phyloP scores from a whole-genome alignment of 78 protist genomes.

The Isochrysis galbana region DNA sequence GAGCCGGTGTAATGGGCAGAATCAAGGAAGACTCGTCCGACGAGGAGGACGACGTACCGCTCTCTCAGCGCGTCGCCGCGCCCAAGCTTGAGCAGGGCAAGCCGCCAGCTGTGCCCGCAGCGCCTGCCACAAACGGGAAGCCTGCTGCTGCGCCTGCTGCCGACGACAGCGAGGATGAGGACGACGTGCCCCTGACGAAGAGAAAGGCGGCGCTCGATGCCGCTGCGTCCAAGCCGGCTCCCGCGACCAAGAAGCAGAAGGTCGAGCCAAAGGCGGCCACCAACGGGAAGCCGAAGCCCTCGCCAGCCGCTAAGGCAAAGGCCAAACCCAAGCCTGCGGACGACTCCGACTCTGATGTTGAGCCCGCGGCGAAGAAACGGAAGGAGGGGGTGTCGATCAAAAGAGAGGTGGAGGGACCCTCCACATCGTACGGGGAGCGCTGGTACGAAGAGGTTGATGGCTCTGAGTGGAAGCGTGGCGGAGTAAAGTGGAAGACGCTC shows the following conservation, averaged over 20 bases:
- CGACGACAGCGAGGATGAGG: not conserved
- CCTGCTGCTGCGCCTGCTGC: no score
- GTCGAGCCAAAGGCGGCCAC: not conserved
- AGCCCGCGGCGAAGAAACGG: not conserved
- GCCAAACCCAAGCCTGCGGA: not conserved
- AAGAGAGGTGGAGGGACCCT: not conserved
- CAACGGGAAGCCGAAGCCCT: not conserved
- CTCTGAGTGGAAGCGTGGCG: slow-evolving; percentile 62
- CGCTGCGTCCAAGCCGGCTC: not conserved
- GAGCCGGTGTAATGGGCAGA: no score
- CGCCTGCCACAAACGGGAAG: no score
- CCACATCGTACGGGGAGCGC: not conserved
- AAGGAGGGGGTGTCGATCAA: not conserved
- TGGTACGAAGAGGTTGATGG: slow-evolving; percentile 1
- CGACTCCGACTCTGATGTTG: not conserved
- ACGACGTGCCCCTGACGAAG: not conserved
- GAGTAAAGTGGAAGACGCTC: slow-evolving; percentile 62
- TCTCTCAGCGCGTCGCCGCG: not conserved
- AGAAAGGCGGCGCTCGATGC: not conserved
- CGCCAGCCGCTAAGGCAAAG: not conserved
- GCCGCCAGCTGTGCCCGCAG: not conserved
- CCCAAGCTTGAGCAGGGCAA: not conserved
- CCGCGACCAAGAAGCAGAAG: not conserved
- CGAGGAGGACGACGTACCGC: not conserved
- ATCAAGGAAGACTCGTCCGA: not conserved